Conservation (phyloP, 2,329 filamentous ascomycete species). For the Venturia nashicola region DNA sequence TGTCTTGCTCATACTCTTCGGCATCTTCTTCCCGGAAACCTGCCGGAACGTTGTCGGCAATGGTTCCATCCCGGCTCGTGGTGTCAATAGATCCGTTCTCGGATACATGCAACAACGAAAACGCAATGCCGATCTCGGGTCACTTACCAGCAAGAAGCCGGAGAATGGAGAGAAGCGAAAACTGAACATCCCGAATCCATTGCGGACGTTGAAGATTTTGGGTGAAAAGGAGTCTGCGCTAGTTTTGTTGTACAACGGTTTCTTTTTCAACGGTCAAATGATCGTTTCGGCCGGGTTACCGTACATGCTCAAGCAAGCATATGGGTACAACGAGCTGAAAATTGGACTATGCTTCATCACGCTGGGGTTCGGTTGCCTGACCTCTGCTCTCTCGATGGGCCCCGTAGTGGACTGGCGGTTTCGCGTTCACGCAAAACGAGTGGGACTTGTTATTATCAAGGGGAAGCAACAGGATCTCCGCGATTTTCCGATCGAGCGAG, state of each 20-base stretch:
- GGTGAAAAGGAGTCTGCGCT: conserved; percentile 29
- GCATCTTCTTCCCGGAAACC: conserved; percentile 29
- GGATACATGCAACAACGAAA: conserved; percentile 6
- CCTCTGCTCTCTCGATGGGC: conserved; percentile 34
- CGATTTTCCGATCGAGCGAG: conserved; percentile 39
- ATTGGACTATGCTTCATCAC: conserved; percentile 27
- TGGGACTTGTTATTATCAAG: conserved; percentile 1
- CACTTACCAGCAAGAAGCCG: neutral
- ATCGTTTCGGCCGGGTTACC: conserved; percentile 37
- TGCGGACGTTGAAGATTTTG: conserved; percentile 28
- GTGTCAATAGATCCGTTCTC: conserved; percentile 10
- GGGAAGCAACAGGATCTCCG: conserved; percentile 33
- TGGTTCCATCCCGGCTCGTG: conserved; percentile 10
- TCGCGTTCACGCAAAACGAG: conserved; percentile 27
- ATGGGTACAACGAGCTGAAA: conserved; percentile 35
- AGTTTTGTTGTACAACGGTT: conserved; percentile 22
- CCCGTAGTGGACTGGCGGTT: conserved; percentile 61
- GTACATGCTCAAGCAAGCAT: conserved; percentile 32
- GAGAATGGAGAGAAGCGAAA: conserved; percentile 17
- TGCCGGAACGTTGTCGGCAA: conserved; percentile 20
- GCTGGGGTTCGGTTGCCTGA: conserved; percentile 25
- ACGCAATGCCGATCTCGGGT: neutral
- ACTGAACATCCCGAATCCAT: conserved; percentile 32
- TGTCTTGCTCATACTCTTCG: conserved; percentile 21
- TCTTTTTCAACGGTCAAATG: conserved; percentile 10